Percentiles rank a stretch among this genome's conserved stretches.
These are phyloP conservation scores for Arthrobotrys conoides DNA, from an alignment of 2,329 filamentous ascomycete genomes.

Conservation along the genomic window DNA sequence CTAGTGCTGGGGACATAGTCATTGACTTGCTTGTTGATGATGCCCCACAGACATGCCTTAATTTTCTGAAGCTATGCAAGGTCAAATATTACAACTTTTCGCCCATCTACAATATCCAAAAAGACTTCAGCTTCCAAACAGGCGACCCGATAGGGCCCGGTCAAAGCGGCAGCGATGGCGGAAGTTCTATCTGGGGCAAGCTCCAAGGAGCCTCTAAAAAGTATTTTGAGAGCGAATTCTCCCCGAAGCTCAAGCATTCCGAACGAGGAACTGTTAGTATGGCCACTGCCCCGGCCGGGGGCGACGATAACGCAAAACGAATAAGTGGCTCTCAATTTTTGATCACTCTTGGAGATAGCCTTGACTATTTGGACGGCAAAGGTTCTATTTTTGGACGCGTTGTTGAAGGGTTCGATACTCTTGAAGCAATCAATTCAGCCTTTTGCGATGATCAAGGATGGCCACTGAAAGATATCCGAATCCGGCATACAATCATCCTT, in stretches of 20 bases:
- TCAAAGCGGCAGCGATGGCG: constrained; percentile 88
- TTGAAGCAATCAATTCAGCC: constrained; percentile 92
- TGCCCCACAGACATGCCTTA: constrained; percentile 92
- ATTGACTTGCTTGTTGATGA: constrained; percentile 92
- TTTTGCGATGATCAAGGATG: constrained; percentile 89
- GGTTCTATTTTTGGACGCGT: constrained; percentile 96
- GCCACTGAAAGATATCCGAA: constrained; percentile 92
- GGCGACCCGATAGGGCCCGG: constrained; percentile 92
- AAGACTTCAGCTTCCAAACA: constrained; percentile 95
- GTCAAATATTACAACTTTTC: constrained; percentile 99
- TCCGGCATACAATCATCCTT: constrained; percentile 90
- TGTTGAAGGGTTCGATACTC: constrained; percentile 92
- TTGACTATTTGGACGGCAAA: constrained; percentile 91
- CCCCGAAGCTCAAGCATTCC: constrained; percentile 87
- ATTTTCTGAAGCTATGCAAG: constrained; percentile 99
- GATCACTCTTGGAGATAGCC: constrained; percentile 87
- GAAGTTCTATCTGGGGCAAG: constrained; percentile 91
- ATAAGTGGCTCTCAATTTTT: constrained; percentile 93
- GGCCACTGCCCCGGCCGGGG: constrained; percentile 85
- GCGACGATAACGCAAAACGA: constrained; percentile 74
- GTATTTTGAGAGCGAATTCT: constrained; percentile 86
- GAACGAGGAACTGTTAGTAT: constrained; percentile 96
- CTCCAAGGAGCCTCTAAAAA: constrained; percentile 79
- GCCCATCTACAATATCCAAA: constrained; percentile 90
- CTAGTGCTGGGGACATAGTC: constrained; percentile 91